These are phyloP conservation scores for Fennellomyces sp. DNA, from an alignment of 371 early-diverging fungal species.

Conservation along the genomic window DNA sequence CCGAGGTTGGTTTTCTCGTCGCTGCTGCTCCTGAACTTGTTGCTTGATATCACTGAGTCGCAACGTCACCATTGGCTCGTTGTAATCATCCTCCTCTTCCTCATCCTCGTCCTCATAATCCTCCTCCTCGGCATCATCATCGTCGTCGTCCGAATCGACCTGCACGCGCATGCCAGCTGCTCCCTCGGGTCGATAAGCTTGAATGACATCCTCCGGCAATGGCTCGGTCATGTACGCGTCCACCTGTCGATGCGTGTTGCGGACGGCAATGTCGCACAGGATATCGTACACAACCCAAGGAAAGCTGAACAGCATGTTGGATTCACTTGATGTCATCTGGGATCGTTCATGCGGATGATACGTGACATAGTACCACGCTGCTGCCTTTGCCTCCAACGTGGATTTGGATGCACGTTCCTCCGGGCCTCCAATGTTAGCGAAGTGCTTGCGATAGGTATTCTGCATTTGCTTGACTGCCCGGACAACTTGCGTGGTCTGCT, in stretches of 20 bases:
- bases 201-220: background rate
- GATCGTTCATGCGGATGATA: conserved; percentile 48
- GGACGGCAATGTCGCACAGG: conserved; percentile 48
- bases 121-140: background rate
- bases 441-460: conserved; percentile 46
- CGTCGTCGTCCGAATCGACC: background rate
- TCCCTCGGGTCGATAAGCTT: background rate
- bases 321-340: conserved; percentile 23
- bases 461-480: conserved; percentile 36
- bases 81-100: background rate
- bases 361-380: conserved; percentile 74
- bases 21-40: background rate
- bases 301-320: conserved; percentile 50
- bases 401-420: conserved; percentile 2
- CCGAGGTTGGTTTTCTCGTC: background rate
- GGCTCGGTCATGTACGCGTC: background rate
- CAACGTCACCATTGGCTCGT: background rate
- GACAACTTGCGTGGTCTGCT: conserved; percentile 46
- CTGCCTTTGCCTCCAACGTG: conserved; percentile 50
- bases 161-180: background rate
- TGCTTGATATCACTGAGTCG: background rate
- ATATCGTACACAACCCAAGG: conserved; percentile 64
- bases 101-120: background rate
- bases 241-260: background rate
- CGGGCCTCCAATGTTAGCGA: conserved; percentile 6